phyloP scores from a whole-genome alignment of 2,329 filamentous ascomycete species.

The Curvularia lunata region DNA sequence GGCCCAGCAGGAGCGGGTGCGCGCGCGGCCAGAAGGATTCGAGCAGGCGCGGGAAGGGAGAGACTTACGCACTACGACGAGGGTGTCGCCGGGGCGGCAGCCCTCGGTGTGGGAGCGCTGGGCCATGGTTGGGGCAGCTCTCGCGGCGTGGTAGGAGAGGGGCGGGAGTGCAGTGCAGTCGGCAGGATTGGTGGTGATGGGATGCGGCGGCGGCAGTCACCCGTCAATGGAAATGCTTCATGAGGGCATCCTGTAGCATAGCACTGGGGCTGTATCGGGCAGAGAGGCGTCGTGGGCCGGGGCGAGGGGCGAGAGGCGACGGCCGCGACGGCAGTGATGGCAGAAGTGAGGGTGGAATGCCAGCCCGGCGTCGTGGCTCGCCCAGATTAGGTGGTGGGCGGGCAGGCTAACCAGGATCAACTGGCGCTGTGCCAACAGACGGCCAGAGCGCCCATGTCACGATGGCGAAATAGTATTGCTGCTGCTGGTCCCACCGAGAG shows the following conservation, averaged over 20 bases:
- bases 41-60: not conserved
- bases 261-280: conserved; percentile 18
- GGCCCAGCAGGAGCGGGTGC: not conserved
- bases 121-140: conserved; percentile 34
- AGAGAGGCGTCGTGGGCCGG: conserved; percentile 13
- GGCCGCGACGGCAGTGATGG: conserved; percentile 1
- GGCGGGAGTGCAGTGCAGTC: conserved; percentile 7
- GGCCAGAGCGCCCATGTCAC: conserved; percentile 1
- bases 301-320: not conserved
- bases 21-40: not conserved
- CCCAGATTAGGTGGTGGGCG: conserved; percentile 5
- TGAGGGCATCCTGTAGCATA: conserved; percentile 3
- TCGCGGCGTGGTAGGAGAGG: conserved; percentile 10
- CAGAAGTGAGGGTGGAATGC: conserved; percentile 3
- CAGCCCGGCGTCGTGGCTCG: conserved; percentile 9
- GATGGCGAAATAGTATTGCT: not conserved
- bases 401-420: conserved; percentile 2
- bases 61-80: conserved; percentile 74
- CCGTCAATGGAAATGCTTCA: conserved; percentile 21
- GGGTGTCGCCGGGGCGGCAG: conserved; percentile 68
- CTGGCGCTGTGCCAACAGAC: not conserved
- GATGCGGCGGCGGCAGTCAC: conserved; percentile 25
- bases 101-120: conserved; percentile 51
- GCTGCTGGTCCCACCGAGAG: not conserved
- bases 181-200: conserved; percentile 9